Evolutionary conservation across 225 moss, liverwort and hornwort species (phyloP), one percentile per base, ranked within the genome.

Genomic region (Antitrichia curtipendula): DNA sequence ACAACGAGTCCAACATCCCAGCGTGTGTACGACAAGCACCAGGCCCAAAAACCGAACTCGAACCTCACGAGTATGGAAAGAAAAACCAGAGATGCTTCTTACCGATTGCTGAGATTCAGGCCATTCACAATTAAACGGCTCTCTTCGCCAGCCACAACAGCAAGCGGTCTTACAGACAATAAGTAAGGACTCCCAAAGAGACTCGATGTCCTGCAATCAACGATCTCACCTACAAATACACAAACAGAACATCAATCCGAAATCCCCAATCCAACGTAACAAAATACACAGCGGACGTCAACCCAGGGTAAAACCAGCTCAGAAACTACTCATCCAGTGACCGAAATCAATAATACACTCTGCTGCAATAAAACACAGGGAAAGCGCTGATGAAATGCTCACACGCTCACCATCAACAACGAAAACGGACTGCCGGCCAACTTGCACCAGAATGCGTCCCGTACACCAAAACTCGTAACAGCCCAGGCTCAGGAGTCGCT

Each of bases 371-470:
- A 14, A 50, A 38, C 20, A 34, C 17, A 52, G 19, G 22, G 18
- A 29, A 36, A 76, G 18, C 29, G 15, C 76, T 32, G 3, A 57
- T 13, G 15, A 34, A 84, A 6, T 52, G 9, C 10, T 28, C 47
- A 23, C 60, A 75, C 38, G 79, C 92, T 91, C 77, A 96, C 97
- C 98, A 68, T 97, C 95, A 43, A 92, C 90, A 54, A 99, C 92
- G 12, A 87, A 88, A 47, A 94, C 94, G 70, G 92, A 94, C 90
- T 94, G 94, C 53, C 78, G 90, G 87, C 92, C 95, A 49, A 95
- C 93, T 91, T 97, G 98, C 82, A 99, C 92, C 79, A 95, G 69
- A 65, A 99, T 92, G 59, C 97, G 98, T 28, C 98, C 98, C 16
- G 85, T 92, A 68, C 93, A 91, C 98, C 98, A 99, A 89, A 99